Conservation (phyloP, 179 eudicot species). For the Silene noctiflora region DNA sequence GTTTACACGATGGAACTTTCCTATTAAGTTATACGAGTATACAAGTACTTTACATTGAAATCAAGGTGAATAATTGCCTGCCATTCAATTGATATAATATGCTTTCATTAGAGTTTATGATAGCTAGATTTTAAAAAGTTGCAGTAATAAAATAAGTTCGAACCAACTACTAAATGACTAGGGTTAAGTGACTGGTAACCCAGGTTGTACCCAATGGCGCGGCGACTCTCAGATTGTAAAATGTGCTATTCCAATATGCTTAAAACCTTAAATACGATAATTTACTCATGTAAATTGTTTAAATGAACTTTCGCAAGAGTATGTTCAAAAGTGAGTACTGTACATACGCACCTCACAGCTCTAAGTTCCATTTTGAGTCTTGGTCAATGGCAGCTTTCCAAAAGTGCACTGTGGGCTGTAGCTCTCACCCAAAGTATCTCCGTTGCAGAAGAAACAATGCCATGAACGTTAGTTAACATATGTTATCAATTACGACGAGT, state of each 20-base stretch:
- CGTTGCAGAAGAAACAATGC: neutral
- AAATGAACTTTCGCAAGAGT: neutral
- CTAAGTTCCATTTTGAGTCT: conserved; percentile 3
- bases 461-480: neutral
- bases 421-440: neutral
- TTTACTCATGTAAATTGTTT: neutral
- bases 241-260: neutral
- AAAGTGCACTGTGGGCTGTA: neutral
- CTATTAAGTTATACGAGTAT: no score
- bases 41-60: no score
- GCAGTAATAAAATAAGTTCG: no score
- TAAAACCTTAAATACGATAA: neutral
- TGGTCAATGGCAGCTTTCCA: neutral
- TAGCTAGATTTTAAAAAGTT: no score
- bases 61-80: no score
- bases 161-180: neutral
- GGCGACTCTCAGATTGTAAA: neutral
- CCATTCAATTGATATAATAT: no score
- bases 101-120: no score
- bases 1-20: no score
- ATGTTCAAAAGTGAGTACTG: neutral
- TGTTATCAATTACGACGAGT: neutral
- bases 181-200: neutral
- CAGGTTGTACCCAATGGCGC: neutral
- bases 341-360: conserved; percentile 1